Evolutionary conservation across 352 stramenopile species (phyloP).

Genomic region (Halophytophthora polymorphica): DNA sequence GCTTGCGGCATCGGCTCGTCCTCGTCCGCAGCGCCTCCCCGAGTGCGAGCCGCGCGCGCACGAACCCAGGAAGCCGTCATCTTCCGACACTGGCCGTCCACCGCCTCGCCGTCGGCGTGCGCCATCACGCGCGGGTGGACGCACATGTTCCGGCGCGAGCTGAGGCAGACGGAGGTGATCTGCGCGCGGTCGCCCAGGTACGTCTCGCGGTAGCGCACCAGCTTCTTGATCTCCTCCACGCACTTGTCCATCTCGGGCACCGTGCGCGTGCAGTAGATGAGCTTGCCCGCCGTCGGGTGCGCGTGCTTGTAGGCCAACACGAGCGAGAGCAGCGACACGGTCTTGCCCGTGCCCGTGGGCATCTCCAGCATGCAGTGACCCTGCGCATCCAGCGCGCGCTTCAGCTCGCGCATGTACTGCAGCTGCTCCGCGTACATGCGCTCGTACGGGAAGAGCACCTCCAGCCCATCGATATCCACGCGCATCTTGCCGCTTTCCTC

Average conservation of each 20-base stretch:
- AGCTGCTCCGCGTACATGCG: slow-evolving; percentile 99
- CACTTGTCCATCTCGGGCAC: slow-evolving; percentile 99
- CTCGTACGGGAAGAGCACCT: slow-evolving; percentile 98
- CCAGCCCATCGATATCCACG: slow-evolving; percentile 94
- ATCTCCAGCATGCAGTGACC: slow-evolving; percentile 98
- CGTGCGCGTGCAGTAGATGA: slow-evolving; percentile 99
- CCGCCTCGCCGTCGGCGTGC: slow-evolving; percentile 94
- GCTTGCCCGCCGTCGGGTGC: slow-evolving; percentile 94
- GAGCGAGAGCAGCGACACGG: slow-evolving; percentile 95
- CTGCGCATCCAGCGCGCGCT: slow-evolving; percentile 95
- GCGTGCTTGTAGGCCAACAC: slow-evolving; percentile 95
- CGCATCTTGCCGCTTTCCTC: slow-evolving; percentile 55
- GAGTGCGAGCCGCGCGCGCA: slow-evolving; percentile 46
- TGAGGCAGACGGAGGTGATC: slow-evolving; percentile 89
- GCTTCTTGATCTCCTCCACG: slow-evolving; percentile 97
- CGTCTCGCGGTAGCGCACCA: slow-evolving; percentile 82
- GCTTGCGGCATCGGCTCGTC: slow-evolving; percentile 7
- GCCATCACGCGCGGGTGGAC: slow-evolving; percentile 95
- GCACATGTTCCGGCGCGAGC: slow-evolving; percentile 97
- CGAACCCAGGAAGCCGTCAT: slow-evolving; percentile 98
- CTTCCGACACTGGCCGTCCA: slow-evolving; percentile 95
- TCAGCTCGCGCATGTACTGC: slow-evolving; percentile 99
- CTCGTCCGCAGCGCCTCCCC: slow-evolving; percentile 3
- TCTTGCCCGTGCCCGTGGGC: slow-evolving; percentile 98
- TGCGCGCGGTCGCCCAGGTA: slow-evolving; percentile 54